Evolutionary conservation across 2,329 filamentous ascomycete species (phyloP).

Genomic region (Colletotrichum melonis): DNA sequence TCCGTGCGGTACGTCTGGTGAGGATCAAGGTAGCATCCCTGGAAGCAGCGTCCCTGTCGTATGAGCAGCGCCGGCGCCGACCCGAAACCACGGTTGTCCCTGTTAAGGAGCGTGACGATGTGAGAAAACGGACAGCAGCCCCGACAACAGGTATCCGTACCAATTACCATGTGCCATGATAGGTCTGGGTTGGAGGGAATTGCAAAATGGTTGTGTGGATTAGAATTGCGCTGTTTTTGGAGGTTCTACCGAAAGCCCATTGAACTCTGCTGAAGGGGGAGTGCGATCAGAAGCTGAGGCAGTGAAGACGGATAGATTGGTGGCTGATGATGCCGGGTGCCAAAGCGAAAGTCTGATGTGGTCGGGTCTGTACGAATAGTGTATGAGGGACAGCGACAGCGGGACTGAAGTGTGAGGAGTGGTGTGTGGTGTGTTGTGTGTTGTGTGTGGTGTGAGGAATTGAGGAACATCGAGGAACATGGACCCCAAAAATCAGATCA

Average conservation of each 20-base stretch:
- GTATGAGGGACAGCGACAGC: too few species aligned
- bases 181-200: not conserved
- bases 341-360: too few species aligned
- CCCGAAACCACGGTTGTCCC: slow-evolving; percentile 19
- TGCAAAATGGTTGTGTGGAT: not conserved
- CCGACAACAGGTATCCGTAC: not conserved
- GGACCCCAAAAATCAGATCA: slow-evolving; percentile 28
- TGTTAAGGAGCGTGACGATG: slow-evolving; percentile 5
- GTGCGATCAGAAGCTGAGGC: not conserved
- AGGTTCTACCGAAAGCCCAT: not conserved
- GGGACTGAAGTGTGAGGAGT: too few species aligned
- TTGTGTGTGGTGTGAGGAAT: not conserved
- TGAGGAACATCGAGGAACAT: slow-evolving; percentile 8
- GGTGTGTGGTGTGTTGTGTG: too few species aligned
- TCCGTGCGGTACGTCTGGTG: not conserved
- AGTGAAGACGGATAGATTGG: not conserved
- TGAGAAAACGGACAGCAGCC: not conserved
- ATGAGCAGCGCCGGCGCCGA: slow-evolving; percentile 9
- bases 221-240: not conserved
- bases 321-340: not conserved
- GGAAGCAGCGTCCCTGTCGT: slow-evolving; percentile 1
- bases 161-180: not conserved
- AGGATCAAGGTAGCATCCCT: slow-evolving; percentile 17
- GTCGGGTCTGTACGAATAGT: too few species aligned
- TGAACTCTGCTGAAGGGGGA: not conserved